A percentile compares a stretch with the other conserved stretches of the same genome.
Evolutionary conservation across 2,329 filamentous ascomycete genomes (phyloP).

Genomic region (Harringtonia aguacate): DNA sequence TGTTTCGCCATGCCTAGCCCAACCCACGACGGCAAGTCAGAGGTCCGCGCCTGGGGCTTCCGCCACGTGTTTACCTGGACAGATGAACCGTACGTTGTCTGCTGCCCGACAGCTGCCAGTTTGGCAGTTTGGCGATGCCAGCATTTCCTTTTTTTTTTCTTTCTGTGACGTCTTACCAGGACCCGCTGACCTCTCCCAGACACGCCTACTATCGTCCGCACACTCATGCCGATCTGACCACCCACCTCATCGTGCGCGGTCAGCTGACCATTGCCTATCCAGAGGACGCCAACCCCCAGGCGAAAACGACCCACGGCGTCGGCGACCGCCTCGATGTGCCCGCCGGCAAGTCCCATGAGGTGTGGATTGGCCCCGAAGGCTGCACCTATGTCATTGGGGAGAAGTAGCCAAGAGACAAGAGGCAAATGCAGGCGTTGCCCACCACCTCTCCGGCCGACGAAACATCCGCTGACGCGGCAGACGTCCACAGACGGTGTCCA

Average conservation of each 20-base stretch:
- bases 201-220: slow-evolving; percentile 61
- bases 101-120: too few relatives aligned
- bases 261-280: slow-evolving; percentile 58
- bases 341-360: slow-evolving; percentile 53
- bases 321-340: slow-evolving; percentile 58
- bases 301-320: slow-evolving; percentile 42
- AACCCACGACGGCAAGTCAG: slow-evolving; percentile 42
- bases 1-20: slow-evolving; percentile 1
- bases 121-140: too few relatives aligned
- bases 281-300: slow-evolving; percentile 29
- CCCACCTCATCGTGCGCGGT: slow-evolving; percentile 57
- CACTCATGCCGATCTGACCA: slow-evolving; percentile 52
- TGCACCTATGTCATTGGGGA: slow-evolving; percentile 60
- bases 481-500: too few relatives aligned
- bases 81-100: slow-evolving; percentile 49
- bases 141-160: slow-evolving; percentile 5
- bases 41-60: slow-evolving; percentile 63
- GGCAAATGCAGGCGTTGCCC: too few relatives aligned
- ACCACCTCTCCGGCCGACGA: too few relatives aligned
- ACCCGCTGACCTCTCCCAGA: slow-evolving; percentile 25
- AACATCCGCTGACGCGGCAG: too few relatives aligned
- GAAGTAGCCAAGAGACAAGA: slow-evolving; percentile 7
- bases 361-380: slow-evolving; percentile 55
- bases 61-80: slow-evolving; percentile 60
- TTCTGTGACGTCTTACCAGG: neutral